Evolutionary conservation across 192 early-diverging fungal genomes (phyloP), one percentile per base, ranked within the genome.

Genomic region (Bifiguratus adelaidae): DNA sequence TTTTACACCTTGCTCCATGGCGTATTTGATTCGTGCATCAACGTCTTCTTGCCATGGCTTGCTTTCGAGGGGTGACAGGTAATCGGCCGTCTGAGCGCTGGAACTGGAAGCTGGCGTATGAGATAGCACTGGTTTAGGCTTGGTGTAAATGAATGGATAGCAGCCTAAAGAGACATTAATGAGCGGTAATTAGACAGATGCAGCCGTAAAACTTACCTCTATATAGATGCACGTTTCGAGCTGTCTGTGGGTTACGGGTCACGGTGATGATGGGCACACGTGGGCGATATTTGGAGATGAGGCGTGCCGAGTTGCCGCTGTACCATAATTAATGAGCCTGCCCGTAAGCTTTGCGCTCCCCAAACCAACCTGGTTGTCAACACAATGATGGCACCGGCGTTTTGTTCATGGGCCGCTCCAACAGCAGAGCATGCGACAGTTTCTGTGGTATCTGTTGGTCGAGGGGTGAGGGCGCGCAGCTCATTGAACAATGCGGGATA

Each of bases 261-360:
- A 98, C 82, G 30, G 89, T 89, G 27, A 98, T 76, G 20, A 98
- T 93, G 18, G 92, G 90, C 34, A 85, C 77, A 43, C 80, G 72
- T 22, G 95, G 95, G 33, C 90, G 81, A 66, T 98, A 98, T 70
- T 98, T 98, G 45, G 89, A 82, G 33, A 98, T 76, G 36, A 87
- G 70, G 33, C 82, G 81, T 30, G 95, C 92, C 21, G 91, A 87
- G 47, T 82, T 81, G 16, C 95, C 92, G 6, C 81, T 40, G n/a
- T 33, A n/a, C 8, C n/a, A n/a, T 33, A 21, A 21, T 40, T 40
- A 40, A 59, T 41, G 68, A n/a, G n/a, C n/a, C n/a, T n/a, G n/a
- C n/a, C n/a, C n/a, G n/a, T n/a, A n/a, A n/a, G n/a, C n/a, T n/a
- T n/a, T n/a, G n/a, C n/a, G n/a, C n/a, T n/a, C n/a, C n/a, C n/a